Evolutionary conservation across 129 eudicot genomes (phyloP), one percentile per base, ranked within the genome.

Genomic region (Centaurea solstitialis): DNA sequence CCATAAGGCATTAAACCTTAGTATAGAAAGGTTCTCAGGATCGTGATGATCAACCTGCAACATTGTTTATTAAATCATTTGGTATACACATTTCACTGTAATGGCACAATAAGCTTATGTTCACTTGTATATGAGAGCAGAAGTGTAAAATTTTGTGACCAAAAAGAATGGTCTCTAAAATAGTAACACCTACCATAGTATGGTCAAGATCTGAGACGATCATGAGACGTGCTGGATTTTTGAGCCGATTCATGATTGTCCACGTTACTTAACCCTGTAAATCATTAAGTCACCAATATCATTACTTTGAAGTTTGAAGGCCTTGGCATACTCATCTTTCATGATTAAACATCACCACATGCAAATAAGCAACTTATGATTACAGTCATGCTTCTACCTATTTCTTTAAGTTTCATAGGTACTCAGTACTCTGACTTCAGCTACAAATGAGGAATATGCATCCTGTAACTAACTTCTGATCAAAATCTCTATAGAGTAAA

Each of bases 121-220:
- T 40, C 26, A 73, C 23, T 73, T 18, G 23, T 18, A 11, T 11
- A 18, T 10, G 30, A 22, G 28, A 69, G 1, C 22, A 20, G 8
- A 8, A 20, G 35, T 64, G 35, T 70, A 20, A 33, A 81, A 0
- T 8, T 3, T 40, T 23, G 53, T 40, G 22, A 13, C n/a, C 15
- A 73, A 13, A 73, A 73, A 41, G 66, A 73, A 6, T 6, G 12
- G 20, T 37, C 50, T 7, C 11, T 18, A 70, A 22, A 4, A 68
- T 10, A 5, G 26, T 7, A 78, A 73, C 40, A 77, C 91, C 69
- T 73, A 93, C 98, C 98, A 93, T 93, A 53, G 98, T 93, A 75
- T 91, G 97, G 75, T 93, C 98, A 75, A 93, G 98, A 93, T 93
- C 98, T 12, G 98, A 93, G 70, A 93, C 98, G 70, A 93, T 87